Evolutionary conservation across 768 basidiomycete species (phyloP).

Genomic region (Tricholoma sp.): DNA sequence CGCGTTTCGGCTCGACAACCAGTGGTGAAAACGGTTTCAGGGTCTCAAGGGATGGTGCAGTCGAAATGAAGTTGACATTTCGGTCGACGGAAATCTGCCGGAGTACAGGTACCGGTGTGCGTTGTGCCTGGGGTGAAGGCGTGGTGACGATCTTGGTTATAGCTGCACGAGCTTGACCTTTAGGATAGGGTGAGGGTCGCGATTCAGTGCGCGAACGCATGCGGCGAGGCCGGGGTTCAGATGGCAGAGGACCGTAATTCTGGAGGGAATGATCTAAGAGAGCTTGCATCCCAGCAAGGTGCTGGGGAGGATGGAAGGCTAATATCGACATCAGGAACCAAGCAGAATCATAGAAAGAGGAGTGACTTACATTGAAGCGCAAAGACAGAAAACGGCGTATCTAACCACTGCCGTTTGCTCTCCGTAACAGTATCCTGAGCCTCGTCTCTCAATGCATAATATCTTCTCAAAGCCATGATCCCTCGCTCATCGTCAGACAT

Average conservation of each 20-base stretch:
- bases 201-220: constrained; percentile 65
- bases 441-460: constrained; percentile 65
- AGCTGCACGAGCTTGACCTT: constrained; percentile 28
- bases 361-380: constrained; percentile 61
- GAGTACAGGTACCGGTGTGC: constrained; percentile 26
- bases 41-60: constrained; percentile 31
- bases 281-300: constrained; percentile 65
- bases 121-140: constrained; percentile 34
- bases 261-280: constrained; percentile 68
- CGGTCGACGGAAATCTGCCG: constrained; percentile 39
- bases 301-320: constrained; percentile 70
- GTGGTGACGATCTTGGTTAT: constrained; percentile 33
- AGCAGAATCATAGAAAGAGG: not conserved
- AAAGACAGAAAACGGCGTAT: constrained; percentile 71
- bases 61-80: constrained; percentile 37
- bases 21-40: constrained; percentile 42
- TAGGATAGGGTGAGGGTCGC: constrained; percentile 69
- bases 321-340: constrained; percentile 9
- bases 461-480: constrained; percentile 57
- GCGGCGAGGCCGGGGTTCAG: constrained; percentile 59
- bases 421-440: constrained; percentile 60
- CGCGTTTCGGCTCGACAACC: constrained; percentile 32
- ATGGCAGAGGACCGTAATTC: constrained; percentile 68
- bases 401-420: constrained; percentile 59
- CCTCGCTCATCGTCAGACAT: constrained; percentile 70